Conservation (phyloP, 2,329 filamentous ascomycete species). For the Stachybotrys chartarum region DNA sequence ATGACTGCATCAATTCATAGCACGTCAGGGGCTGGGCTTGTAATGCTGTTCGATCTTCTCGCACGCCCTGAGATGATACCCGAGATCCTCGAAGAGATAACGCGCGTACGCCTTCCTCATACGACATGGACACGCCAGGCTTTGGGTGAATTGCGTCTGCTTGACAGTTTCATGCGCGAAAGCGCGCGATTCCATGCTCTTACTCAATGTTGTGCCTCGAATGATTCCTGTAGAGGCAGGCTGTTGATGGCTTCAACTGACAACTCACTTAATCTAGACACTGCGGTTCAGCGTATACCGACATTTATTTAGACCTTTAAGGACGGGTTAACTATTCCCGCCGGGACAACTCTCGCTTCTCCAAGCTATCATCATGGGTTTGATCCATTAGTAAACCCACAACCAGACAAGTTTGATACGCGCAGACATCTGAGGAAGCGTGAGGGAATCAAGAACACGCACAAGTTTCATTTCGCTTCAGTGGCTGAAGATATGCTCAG, state of each 20-base stretch:
- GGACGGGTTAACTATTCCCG: background rate
- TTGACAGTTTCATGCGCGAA: background rate
- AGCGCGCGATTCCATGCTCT: background rate
- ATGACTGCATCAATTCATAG: background rate
- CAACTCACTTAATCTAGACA: too few relatives aligned
- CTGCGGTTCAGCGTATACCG: background rate
- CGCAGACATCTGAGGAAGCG: background rate
- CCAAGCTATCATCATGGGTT: background rate
- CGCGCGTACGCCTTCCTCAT: background rate
- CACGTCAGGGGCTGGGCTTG: background rate
- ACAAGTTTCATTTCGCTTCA: background rate
- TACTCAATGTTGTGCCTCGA: background rate
- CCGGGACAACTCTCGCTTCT: background rate
- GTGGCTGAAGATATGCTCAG: background rate
- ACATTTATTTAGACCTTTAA: background rate
- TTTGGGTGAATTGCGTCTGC: background rate
- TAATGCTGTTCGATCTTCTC: background rate
- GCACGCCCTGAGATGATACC: background rate
- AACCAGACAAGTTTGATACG: background rate
- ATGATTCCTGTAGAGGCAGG: too few relatives aligned
- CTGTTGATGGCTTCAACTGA: too few relatives aligned
- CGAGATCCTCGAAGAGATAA: background rate
- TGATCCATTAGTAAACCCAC: background rate
- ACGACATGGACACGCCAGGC: background rate
- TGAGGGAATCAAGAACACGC: background rate